A percentile compares a stretch with the other conserved stretches of the same genome.
Conservation (phyloP, 2,329 filamentous ascomycete species). For the Aspergillus chevalieri region DNA sequence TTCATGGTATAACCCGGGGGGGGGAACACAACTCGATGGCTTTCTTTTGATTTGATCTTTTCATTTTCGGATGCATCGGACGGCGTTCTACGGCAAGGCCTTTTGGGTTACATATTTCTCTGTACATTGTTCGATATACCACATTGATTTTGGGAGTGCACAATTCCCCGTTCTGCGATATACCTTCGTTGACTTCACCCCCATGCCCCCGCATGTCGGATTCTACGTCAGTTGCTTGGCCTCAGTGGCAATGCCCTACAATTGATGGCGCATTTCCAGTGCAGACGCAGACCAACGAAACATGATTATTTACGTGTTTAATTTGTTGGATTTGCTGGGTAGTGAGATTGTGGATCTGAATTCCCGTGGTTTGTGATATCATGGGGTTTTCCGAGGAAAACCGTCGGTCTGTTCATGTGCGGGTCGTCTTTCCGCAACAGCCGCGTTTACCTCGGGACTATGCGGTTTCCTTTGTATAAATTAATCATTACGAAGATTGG, state of each 20-base stretch:
- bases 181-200: neutral
- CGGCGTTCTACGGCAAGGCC: conserved; percentile 23
- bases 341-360: too few species aligned
- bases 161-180: conserved; percentile 6
- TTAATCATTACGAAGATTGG: neutral
- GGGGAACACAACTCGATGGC: conserved; percentile 2
- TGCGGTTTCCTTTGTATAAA: neutral
- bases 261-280: neutral
- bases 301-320: neutral
- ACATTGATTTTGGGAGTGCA: conserved; percentile 15
- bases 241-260: neutral
- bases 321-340: too few species aligned
- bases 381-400: too few species aligned
- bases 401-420: neutral
- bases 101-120: conserved; percentile 5
- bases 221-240: neutral
- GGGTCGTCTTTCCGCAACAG: neutral
- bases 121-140: conserved; percentile 8
- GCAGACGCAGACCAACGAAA: neutral
- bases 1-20: conserved; percentile 70
- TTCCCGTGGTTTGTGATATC: too few species aligned
- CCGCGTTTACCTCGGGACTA: neutral
- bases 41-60: conserved; percentile 6
- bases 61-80: conserved; percentile 27
- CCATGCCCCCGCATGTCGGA: neutral